Conservation (phyloP, 129 eudicot species). For the Arctium lappa region DNA sequence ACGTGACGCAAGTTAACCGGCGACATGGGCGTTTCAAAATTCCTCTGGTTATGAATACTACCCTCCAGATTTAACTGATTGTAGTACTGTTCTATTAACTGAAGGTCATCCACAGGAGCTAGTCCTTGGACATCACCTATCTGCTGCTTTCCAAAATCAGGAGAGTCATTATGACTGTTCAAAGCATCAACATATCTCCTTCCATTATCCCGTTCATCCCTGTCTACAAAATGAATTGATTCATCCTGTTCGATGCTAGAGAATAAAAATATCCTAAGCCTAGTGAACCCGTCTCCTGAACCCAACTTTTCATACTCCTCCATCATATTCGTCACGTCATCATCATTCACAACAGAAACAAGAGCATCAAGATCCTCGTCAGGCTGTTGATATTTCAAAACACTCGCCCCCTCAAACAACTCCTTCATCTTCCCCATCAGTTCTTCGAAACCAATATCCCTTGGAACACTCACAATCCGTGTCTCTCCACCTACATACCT, state of each 20-base stretch:
- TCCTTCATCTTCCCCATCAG: slow-evolving; percentile 91
- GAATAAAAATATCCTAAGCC: slow-evolving; percentile 79
- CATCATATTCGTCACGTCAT: slow-evolving; percentile 95
- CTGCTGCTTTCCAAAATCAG: slow-evolving; percentile 48
- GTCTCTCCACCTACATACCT: slow-evolving; percentile 98
- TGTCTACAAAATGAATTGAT: slow-evolving; percentile 54
- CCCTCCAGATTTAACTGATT: slow-evolving; percentile 71
- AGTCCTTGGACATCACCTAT: slow-evolving; percentile 30
- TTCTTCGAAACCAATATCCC: slow-evolving; percentile 64
- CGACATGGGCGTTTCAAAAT: slow-evolving; percentile 53
- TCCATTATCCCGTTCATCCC: slow-evolving; percentile 86
- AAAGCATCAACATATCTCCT: slow-evolving; percentile 94
- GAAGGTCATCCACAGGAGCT: slow-evolving; percentile 54
- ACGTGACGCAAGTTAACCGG: slow-evolving; percentile 62
- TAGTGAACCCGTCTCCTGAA: slow-evolving; percentile 77
- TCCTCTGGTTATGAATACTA: slow-evolving; percentile 58
- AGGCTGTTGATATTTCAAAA: slow-evolving; percentile 93
- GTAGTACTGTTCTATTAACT: slow-evolving; percentile 59
- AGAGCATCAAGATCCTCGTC: slow-evolving; percentile 99
- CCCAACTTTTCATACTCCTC: slow-evolving; percentile 95
- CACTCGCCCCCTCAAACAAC: slow-evolving; percentile 60
- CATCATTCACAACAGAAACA: slow-evolving; percentile 96
- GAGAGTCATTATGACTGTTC: slow-evolving; percentile 85
- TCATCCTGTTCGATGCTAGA: slow-evolving; percentile 66
- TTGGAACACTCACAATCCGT: slow-evolving; percentile 67